phyloP scores from a whole-genome alignment of 2,329 filamentous ascomycete species.

The Nectriaceae sp. region DNA sequence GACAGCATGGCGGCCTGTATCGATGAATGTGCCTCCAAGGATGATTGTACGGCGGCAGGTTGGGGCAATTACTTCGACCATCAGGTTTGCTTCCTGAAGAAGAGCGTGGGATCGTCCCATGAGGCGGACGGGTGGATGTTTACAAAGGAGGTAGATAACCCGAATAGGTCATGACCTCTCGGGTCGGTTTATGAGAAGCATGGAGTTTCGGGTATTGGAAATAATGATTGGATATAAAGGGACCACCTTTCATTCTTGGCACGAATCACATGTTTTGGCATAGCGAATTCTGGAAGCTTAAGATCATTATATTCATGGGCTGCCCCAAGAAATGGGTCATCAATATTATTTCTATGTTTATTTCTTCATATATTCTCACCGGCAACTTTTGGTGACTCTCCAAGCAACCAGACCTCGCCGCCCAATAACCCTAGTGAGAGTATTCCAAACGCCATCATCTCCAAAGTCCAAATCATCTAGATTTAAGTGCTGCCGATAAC shows the following conservation, averaged over 20 bases:
- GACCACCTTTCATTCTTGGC: too few relatives aligned
- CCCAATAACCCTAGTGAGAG: conserved; percentile 67
- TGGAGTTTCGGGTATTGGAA: too few relatives aligned
- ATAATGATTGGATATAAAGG: too few relatives aligned
- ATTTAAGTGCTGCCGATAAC: conserved; percentile 68
- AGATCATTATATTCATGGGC: conserved; percentile 12
- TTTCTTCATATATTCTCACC: conserved; percentile 17
- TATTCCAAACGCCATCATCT: conserved; percentile 74
- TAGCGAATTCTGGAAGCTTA: too few relatives aligned
- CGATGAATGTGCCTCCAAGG: conserved; percentile 19
- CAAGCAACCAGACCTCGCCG: conserved; percentile 62
- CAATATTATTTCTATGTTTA: conserved; percentile 21
- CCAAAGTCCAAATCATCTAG: conserved; percentile 80
- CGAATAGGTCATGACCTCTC: too few relatives aligned
- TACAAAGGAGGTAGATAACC: conserved; percentile 1
- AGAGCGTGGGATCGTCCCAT: conserved; percentile 10
- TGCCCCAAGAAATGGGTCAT: conserved; percentile 16
- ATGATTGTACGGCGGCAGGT: conserved; percentile 20
- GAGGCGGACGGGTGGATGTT: not conserved
- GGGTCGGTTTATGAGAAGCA: not conserved
- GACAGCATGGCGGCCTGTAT: conserved; percentile 23
- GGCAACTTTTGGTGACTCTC: conserved; percentile 65
- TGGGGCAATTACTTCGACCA: conserved; percentile 20
- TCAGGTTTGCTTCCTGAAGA: conserved; percentile 25
- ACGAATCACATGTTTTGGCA: too few relatives aligned